Conservation (phyloP, 495 filamentous ascomycete species). For the Astrothelium subdiscretum region DNA sequence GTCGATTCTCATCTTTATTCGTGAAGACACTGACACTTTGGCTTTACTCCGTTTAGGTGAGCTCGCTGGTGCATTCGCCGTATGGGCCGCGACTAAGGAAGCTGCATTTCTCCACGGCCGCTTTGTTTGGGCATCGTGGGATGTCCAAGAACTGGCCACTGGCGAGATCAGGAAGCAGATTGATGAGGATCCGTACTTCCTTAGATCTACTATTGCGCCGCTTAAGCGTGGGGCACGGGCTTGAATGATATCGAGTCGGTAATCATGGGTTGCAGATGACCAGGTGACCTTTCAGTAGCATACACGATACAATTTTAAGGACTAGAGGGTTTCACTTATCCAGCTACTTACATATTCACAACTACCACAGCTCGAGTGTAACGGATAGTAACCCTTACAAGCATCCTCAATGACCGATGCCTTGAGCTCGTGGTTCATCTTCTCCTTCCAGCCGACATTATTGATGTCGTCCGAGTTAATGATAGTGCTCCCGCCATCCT, state of each 20-base stretch:
- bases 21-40: background rate
- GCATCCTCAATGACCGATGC: no score
- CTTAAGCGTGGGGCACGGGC: background rate
- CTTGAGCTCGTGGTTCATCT: no score
- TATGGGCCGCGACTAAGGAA: constrained; percentile 1
- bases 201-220: constrained; percentile 3
- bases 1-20: background rate
- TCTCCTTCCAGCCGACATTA: no score
- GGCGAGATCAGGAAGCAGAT: constrained; percentile 17
- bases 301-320: no score
- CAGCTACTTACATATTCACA: no score
- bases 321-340: no score
- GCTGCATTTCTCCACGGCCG: constrained; percentile 12
- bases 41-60: background rate
- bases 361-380: no score
- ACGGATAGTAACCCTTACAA: no score
- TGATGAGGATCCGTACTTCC: constrained; percentile 5
- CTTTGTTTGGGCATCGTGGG: constrained; percentile 13
- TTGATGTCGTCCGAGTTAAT: no score
- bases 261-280: background rate
- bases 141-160: constrained; percentile 19
- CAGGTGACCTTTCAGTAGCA: no score
- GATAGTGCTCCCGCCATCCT: no score
- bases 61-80: background rate
- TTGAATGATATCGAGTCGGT: background rate